Base-by-base conservation (phyloP, 345 rosid genomes). In the Rhizophora apiculata region DNA sequence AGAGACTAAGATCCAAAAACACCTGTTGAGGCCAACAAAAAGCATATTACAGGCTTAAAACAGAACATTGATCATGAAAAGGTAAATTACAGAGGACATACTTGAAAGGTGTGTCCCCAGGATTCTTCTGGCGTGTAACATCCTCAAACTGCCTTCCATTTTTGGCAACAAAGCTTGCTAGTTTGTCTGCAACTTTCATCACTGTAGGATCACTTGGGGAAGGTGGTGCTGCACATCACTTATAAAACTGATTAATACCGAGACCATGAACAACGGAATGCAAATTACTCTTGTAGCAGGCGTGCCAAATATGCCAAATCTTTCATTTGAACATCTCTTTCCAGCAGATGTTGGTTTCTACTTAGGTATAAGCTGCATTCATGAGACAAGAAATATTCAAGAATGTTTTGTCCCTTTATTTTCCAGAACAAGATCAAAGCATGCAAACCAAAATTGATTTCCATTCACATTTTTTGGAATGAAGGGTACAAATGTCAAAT, bases 161-260 rank as follows among this genome's bases (percentile, higher is more conserved):
- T 82, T 92, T 96, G 67, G 99, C 96, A 83, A 96, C 99, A 76
- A 96, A 96, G 79, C 87, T 92, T 80, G 98, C 99, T 68, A 96
- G 83, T 78, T 85, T 96, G 85, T 96, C 98, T 22, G 98, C 96
- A 82, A 89, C 94, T 74, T 86, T 89, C 98, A 92, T 96, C 90
- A 92, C 99, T 71, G 86, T 84, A 70, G 90, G 90, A 80, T 92
- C 93, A 63, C 86, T 88, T 61, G 97, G 98, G 73, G 90, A 71
- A 80, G 85, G 75, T 76, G 98, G 96, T 82, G 90, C 96, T 96
- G 98, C 99, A 96, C 82, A 86, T 96, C 94, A 96, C 99, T 92
- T 92, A 96, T 68, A 96, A 95, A 95, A 96, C 95, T 82, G 94
- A 86, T 96, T 96, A 90, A 92, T 90, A 96, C 97, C 87, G 70